Base-by-base conservation (phyloP, 2,329 filamentous ascomycete genomes). In the Aplosporella prunicola region DNA sequence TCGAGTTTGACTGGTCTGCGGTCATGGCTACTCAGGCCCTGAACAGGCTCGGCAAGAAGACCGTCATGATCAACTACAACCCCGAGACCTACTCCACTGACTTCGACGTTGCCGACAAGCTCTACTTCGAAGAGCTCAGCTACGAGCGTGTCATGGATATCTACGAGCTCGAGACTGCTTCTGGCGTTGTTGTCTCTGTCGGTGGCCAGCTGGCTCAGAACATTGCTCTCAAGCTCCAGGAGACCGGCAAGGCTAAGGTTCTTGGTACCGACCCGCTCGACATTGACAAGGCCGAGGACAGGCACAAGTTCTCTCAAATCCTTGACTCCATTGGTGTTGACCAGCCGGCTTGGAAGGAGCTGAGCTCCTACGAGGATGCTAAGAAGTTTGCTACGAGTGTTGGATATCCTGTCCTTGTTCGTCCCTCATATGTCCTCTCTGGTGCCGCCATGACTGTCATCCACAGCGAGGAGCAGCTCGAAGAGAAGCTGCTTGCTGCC, bases 121-220 rank as follows among this genome's bases (percentile, higher is more conserved):
- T 98, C 5, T 98, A 96, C 66, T 98, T 98, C 47, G 91, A 96
- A 51, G 91, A 98, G 63, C 66, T 96, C 38, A 91, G 82, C 62
- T 96, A 95, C 58, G 91, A 96, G 67, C 81, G 89, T 56, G 89
- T 96, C 8, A 93, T 96, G 86, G 91, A 98, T 61, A 96, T 96
- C 47, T 95, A 95, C 60, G 91, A 96, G 62, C 74, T 96, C 11
- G 91, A 96, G 63, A 69, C 69, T 41, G 80, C 88, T 5, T 77
- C 71, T 37, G 89, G 88, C 50, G 86, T 96, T 17, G 88, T 96
- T 4, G 89, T 96, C 6, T 95, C 87, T 42, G 87, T 96, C 9
- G 91, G 91, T 55, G 91, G 91, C 28, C 91, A 98, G 64, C 75
- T 96, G 43, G 88, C 91, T 3, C 91, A 98, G 66, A 96, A 96